Conservation (phyloP, 371 early-diverging fungal species). For the Aphelidium insulamus region DNA sequence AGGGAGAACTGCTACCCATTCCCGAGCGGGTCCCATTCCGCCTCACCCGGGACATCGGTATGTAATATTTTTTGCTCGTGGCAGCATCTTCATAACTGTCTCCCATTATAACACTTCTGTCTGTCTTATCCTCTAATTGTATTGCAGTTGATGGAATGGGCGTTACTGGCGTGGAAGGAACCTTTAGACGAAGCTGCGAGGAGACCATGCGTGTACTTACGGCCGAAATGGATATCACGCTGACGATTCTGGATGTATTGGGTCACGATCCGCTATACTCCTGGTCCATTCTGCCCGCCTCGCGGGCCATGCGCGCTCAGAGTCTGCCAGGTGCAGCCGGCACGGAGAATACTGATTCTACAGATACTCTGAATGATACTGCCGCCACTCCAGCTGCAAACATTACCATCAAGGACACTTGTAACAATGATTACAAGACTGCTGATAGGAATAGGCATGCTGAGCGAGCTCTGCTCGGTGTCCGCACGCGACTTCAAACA, state of each 20-base stretch:
- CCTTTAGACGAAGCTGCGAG: conserved; percentile 47
- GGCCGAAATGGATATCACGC: conserved; percentile 48
- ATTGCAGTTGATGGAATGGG: conserved; percentile 39
- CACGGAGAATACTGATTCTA: conserved; percentile 9
- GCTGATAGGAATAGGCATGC: too few relatives aligned
- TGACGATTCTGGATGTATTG: conserved; percentile 74
- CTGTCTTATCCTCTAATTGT: not conserved
- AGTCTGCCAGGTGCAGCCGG: not conserved
- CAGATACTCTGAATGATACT: too few relatives aligned
- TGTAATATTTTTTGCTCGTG: not conserved
- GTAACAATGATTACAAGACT: too few relatives aligned
- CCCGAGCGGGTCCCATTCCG: conserved; percentile 95
- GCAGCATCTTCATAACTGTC: not conserved
- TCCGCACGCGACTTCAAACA: too few relatives aligned
- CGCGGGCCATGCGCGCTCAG: conserved; percentile 2
- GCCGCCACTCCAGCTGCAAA: too few relatives aligned
- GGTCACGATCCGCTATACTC: conserved; percentile 77
- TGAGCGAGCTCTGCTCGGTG: too few relatives aligned
- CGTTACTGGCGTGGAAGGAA: conserved; percentile 53
- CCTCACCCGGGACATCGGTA: conserved; percentile 72
- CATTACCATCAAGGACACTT: too few relatives aligned
- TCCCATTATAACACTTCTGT: not conserved
- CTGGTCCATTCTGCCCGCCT: conserved; percentile 19
- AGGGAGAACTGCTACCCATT: conserved; percentile 60
- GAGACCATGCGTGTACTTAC: conserved; percentile 49